Base-by-base conservation (phyloP, 768 basidiomycete genomes). In the Termitomyces sp. region DNA sequence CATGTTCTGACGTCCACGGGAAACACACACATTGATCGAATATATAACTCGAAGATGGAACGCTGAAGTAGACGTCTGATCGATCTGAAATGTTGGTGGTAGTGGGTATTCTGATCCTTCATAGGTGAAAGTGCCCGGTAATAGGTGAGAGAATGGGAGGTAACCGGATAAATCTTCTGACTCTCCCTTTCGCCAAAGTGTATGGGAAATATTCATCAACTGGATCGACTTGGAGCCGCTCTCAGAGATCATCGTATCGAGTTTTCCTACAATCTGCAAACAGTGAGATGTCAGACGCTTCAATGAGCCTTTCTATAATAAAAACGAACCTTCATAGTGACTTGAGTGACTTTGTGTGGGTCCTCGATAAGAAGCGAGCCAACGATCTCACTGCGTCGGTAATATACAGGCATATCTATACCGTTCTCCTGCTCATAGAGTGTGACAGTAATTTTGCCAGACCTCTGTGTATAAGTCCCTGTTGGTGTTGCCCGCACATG, bases 61-160 rank as follows among this genome's bases (percentile, higher is more conserved):
- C 10, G 73, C 70, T 1, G 76, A 73, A 2, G 72, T 52, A 25
- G 68, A 69, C 7, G 68, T 60, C 31, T 65, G 63, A 16, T 69
- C 61, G 7, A 66, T 57, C 25, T 70, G 61, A 56, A 73, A 83
- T 1, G 77, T 73, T 1, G 85, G 84, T 2, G 85, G 85, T 9
- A 85, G 64, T 27, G 73, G 66, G 33, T 61, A 56, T 4, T 64
- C 50, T 15, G 68, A 61, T 39, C 63, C 63, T 6, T 63, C 66
- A 42, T 79, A 72, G 29, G 65, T 57, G 58, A 78, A 86, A 11
- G 70, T 74, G 4, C 72, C 53, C 3, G 84, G 85, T 15, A 88
- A 68, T 11, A 64, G 43, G 23, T 71, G 59, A 9, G 69, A 66
- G 58, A 88, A 84, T 0, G 77, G 68, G 35, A 79, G 57, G 53